Percentiles rank a stretch among this genome's conserved stretches.
Evolutionary conservation across 2,329 filamentous ascomycete genomes (phyloP).

Genomic region (Dactylellina drechsleri): DNA sequence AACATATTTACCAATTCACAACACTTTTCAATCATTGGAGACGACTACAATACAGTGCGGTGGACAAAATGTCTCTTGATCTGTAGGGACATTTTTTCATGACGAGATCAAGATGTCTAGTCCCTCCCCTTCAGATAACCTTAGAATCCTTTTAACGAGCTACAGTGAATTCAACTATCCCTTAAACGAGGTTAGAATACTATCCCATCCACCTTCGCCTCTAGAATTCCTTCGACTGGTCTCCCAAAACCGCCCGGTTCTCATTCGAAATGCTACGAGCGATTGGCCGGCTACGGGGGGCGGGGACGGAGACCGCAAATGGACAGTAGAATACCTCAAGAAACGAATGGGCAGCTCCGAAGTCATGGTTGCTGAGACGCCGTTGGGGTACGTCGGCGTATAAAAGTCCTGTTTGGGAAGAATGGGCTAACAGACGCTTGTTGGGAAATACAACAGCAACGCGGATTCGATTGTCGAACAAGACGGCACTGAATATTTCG

Average conservation of each 20-base stretch:
- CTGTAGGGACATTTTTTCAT: no score
- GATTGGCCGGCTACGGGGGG: conserved; percentile 70
- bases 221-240: conserved; percentile 84
- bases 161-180: conserved; percentile 43
- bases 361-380: conserved; percentile 83
- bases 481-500: conserved; percentile 58
- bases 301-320: conserved; percentile 63
- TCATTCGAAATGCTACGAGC: conserved; percentile 72
- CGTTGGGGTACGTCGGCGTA: conserved; percentile 69
- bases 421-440: conserved; percentile 9
- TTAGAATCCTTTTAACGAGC: conserved; percentile 18
- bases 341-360: conserved; percentile 67
- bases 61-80: no score
- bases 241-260: conserved; percentile 77
- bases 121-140: conserved; percentile 4
- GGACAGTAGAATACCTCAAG: conserved; percentile 72
- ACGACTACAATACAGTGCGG: no score
- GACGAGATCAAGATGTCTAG: no score
- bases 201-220: conserved; percentile 74
- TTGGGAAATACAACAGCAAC: conserved; percentile 56
- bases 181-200: conserved; percentile 67
- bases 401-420: background rate
- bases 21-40: background rate
- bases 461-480: conserved; percentile 58
- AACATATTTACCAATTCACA: background rate